These are phyloP conservation scores for Malbranchea zuffiana DNA, from an alignment of 2,329 filamentous ascomycete species.

Conservation along the genomic window DNA sequence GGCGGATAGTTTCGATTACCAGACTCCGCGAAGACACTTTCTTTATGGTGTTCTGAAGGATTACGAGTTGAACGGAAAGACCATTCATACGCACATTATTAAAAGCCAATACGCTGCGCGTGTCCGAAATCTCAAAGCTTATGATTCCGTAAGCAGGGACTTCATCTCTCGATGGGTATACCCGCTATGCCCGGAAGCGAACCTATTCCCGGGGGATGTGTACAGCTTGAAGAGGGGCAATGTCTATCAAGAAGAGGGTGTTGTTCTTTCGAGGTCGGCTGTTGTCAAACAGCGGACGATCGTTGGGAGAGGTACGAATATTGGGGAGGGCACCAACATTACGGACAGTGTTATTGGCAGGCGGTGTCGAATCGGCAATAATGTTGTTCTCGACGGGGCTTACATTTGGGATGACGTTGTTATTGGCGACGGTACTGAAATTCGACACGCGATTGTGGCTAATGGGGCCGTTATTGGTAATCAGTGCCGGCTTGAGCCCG, in stretches of 20 bases:
- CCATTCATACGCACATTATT: conserved; percentile 83
- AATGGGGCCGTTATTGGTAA: conserved; percentile 61
- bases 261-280: conserved; percentile 62
- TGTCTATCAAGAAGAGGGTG: conserved; percentile 67
- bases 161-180: conserved; percentile 80
- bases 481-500: conserved; percentile 56
- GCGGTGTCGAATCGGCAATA: conserved; percentile 74
- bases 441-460: conserved; percentile 67
- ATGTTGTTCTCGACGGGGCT: conserved; percentile 66
- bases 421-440: conserved; percentile 61
- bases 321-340: conserved; percentile 62
- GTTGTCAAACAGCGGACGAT: conserved; percentile 58
- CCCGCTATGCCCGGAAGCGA: conserved; percentile 80
- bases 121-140: conserved; percentile 75
- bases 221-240: conserved; percentile 61
- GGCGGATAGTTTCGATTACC: conserved; percentile 97
- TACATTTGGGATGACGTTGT: conserved; percentile 80
- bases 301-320: conserved; percentile 62
- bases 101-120: conserved; percentile 75
- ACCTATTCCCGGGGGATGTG: conserved; percentile 64
- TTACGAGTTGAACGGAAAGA: conserved; percentile 92
- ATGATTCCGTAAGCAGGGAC: conserved; percentile 79
- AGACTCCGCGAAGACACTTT: conserved; percentile 77
- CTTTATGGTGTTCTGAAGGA: conserved; percentile 89
- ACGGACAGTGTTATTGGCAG: conserved; percentile 70